Evolutionary conservation across 331 rosid genomes (phyloP).

Genomic region (Malus hybrid): DNA sequence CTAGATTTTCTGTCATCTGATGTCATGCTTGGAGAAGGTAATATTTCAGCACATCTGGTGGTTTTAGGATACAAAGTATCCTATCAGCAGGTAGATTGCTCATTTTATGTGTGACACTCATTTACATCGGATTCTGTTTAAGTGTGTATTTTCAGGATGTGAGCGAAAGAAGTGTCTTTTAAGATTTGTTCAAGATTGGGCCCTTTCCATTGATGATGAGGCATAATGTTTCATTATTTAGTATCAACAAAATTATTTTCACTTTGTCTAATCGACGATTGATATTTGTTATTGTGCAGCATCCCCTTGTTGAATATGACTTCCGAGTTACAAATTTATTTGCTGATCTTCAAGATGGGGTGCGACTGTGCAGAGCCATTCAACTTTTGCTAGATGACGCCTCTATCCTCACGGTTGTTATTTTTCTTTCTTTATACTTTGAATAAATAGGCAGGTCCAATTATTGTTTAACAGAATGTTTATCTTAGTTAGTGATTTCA

Average conservation of each 20-base stretch:
- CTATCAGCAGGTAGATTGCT: slow-evolving; percentile 61
- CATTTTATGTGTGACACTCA: slow-evolving; percentile 12
- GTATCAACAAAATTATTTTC: not conserved
- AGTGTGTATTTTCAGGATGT: not conserved
- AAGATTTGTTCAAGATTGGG: not conserved
- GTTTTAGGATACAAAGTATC: slow-evolving; percentile 72
- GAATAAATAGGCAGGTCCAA: not conserved
- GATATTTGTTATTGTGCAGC: slow-evolving; percentile 35
- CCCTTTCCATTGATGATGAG: not conserved
- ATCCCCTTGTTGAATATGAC: slow-evolving; percentile 66
- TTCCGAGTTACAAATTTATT: slow-evolving; percentile 67
- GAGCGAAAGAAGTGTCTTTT: not conserved
- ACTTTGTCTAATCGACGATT: not conserved
- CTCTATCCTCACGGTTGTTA: slow-evolving; percentile 69
- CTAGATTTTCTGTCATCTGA: slow-evolving; percentile 81
- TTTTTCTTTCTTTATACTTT: slow-evolving; percentile 2
- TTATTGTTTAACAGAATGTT: not conserved
- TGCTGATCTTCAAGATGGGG: slow-evolving; percentile 80
- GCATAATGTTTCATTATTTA: not conserved
- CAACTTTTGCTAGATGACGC: slow-evolving; percentile 75
- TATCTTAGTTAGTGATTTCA: slow-evolving; percentile 21
- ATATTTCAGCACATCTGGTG: slow-evolving; percentile 67
- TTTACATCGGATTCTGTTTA: slow-evolving; percentile 4
- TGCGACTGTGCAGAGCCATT: slow-evolving; percentile 75
- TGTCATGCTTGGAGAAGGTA: slow-evolving; percentile 95